Evolutionary conservation across 805 yeast genomes (phyloP).

Genomic region (Candida qinlingensis): DNA sequence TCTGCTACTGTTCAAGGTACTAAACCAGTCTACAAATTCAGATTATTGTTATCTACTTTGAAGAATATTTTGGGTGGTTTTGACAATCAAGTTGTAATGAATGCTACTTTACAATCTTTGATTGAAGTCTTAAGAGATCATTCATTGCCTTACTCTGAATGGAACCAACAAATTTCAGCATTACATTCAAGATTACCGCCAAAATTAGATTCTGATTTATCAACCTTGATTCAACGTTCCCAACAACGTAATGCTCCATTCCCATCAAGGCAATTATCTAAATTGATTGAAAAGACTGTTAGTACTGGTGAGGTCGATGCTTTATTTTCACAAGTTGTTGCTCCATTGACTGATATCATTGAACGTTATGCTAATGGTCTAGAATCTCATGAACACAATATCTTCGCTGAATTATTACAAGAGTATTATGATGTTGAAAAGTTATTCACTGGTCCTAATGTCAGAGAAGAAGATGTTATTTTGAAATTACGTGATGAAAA

Average conservation of each 20-base stretch:
- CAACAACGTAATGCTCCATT: constrained; percentile 68
- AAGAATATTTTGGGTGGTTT: constrained; percentile 82
- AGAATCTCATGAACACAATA: constrained; percentile 75
- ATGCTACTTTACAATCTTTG: constrained; percentile 68
- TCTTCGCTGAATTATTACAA: constrained; percentile 62
- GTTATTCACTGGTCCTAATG: constrained; percentile 68
- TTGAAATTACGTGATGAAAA: constrained; percentile 84
- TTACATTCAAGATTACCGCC: constrained; percentile 85
- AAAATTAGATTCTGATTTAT: constrained; percentile 64
- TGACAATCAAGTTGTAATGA: constrained; percentile 94
- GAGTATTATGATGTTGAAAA: constrained; percentile 76
- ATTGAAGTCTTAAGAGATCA: constrained; percentile 71
- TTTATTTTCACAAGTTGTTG: constrained; percentile 53
- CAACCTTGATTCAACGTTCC: constrained; percentile 61
- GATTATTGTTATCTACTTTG: constrained; percentile 52
- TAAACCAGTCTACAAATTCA: constrained; percentile 75
- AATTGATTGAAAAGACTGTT: constrained; percentile 59
- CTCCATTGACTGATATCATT: constrained; percentile 71
- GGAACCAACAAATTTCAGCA: constrained; percentile 83
- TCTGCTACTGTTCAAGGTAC: constrained; percentile 77
- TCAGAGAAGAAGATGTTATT: constrained; percentile 85
- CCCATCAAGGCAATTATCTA: constrained; percentile 84
- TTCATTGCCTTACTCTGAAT: constrained; percentile 87
- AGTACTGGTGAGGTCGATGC: constrained; percentile 47
- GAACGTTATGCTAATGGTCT: constrained; percentile 68